Evolutionary conservation across 2,329 filamentous ascomycete species (phyloP), one percentile per base, ranked within the genome.

Genomic region (Penicillium sp.): DNA sequence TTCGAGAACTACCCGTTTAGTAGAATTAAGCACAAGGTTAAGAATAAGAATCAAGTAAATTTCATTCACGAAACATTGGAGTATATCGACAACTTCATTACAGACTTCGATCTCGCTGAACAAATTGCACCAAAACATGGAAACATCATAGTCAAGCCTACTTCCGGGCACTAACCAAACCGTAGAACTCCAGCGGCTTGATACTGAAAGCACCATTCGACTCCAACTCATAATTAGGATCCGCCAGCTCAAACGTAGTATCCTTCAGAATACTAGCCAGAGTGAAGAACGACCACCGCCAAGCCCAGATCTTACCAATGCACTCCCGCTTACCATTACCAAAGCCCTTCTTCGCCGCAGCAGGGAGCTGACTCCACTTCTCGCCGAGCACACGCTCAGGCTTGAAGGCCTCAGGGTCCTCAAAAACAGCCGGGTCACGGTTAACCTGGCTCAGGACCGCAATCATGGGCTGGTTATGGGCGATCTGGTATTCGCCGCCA

Each of bases 351-450:
- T 80, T 85, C 30, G 76, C 75, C 50, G 80, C 80, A 28, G 78
- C 77, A 14, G 80, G 83, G 19, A 86, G 74, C 37, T 78, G 77
- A 54, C 80, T 79, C 62, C 87, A 89, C 27, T 78, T 77, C n/a
- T 84, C 84, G 31, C 86, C 82, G 0, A 84, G 65, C 82, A 89
- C 87, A 11, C 86, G 77, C 62, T 89, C 86, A 0, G 87, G 86
- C 48, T 75, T 77, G 70, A 87, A 89, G n/a, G 80, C 77, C 2
- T 78, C 65, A 1, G 83, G 82, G 52, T 86, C 82, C 0, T 80
- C 76, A 40, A 75, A 89, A 1, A 87, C 80, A 0, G 66, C 70
- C 0, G 81, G 82, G 60, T 89, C 85, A 1, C 77, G 63, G 41
- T 88, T 85, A 0, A 80, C 68, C 25, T 75, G 74, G 25, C 72